Evolutionary conservation across 1,139 yeast species (phyloP).

Genomic region (Zygosaccharomyces pseudobailii): DNA sequence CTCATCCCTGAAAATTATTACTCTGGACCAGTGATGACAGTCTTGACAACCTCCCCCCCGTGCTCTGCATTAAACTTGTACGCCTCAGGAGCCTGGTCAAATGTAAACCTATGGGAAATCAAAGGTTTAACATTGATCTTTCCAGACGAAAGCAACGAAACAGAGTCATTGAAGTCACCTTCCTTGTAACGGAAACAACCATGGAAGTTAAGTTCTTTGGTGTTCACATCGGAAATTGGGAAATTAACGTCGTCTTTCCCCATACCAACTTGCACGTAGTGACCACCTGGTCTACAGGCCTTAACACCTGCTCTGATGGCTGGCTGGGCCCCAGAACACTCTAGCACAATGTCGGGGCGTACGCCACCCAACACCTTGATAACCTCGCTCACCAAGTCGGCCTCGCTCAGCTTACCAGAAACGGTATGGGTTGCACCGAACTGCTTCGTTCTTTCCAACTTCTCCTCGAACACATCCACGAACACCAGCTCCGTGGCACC

Average conservation of each 20-base stretch:
- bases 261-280: constrained; percentile 73
- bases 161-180: constrained; percentile 74
- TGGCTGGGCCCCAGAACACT: constrained; percentile 69
- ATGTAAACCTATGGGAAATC: constrained; percentile 72
- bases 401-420: constrained; percentile 41
- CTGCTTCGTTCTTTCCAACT: constrained; percentile 29
- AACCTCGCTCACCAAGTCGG: constrained; percentile 38
- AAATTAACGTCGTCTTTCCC: constrained; percentile 61
- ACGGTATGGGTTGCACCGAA: constrained; percentile 44
- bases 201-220: constrained; percentile 63
- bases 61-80: constrained; percentile 57
- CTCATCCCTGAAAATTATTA: constrained; percentile 3
- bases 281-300: constrained; percentile 56
- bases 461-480: constrained; percentile 33
- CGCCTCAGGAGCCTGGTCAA: constrained; percentile 74
- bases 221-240: constrained; percentile 69
- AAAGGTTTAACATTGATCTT: constrained; percentile 58
- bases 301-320: constrained; percentile 63
- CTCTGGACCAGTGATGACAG: constrained; percentile 54
- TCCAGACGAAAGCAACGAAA: constrained; percentile 59
- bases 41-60: constrained; percentile 54
- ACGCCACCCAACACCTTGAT: constrained; percentile 40
- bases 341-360: constrained; percentile 59
- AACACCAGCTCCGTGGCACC: constrained; percentile 59
- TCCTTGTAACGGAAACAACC: constrained; percentile 81